Percentiles rank a stretch among this genome's conserved stretches.
phyloP scores from a whole-genome alignment of 352 stramenopile genomes.

The Phytopythium oedochilum region DNA sequence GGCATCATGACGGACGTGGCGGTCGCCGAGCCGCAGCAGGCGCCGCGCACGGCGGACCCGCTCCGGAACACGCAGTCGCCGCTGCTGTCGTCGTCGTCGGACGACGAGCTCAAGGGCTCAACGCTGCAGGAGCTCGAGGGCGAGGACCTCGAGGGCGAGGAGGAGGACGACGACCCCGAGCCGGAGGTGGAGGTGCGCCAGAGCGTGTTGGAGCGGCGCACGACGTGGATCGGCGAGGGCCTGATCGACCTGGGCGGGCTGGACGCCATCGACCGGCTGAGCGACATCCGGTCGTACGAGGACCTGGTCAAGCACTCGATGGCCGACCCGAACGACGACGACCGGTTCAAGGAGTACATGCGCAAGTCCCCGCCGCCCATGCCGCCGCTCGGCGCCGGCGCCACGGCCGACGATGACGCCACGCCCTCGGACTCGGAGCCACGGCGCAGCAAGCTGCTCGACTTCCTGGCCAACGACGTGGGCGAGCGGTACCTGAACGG shows the following conservation, averaged over 20 bases:
- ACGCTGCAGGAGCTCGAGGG: background rate
- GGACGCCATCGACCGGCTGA: constrained; percentile 48
- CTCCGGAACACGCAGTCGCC: constrained; percentile 18
- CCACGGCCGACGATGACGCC: background rate
- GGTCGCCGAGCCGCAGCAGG: background rate
- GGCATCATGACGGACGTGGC: constrained; percentile 16
- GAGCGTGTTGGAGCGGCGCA: constrained; percentile 27
- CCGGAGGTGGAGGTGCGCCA: constrained; percentile 7
- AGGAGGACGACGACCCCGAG: constrained; percentile 14
- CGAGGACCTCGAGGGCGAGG: constrained; percentile 10
- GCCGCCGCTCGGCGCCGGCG: constrained; percentile 3
- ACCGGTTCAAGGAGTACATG: constrained; percentile 45
- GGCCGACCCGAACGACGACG: constrained; percentile 8
- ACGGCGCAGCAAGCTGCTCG: constrained; percentile 56
- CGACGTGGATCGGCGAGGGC: constrained; percentile 71
- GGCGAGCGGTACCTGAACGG: constrained; percentile 61
- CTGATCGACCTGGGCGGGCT: constrained; percentile 46
- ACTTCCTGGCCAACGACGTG: constrained; percentile 74
- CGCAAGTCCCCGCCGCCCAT: constrained; percentile 27
- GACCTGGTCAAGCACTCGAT: constrained; percentile 25
- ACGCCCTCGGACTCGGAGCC: too few relatives aligned
- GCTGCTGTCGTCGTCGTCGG: constrained; percentile 24
- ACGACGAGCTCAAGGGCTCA: constrained; percentile 16
- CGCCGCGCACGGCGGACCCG: background rate
- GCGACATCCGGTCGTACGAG: constrained; percentile 27